These are phyloP conservation scores for Rosellinia necatrix DNA, from an alignment of 2,329 filamentous ascomycete species.

Conservation along the genomic window DNA sequence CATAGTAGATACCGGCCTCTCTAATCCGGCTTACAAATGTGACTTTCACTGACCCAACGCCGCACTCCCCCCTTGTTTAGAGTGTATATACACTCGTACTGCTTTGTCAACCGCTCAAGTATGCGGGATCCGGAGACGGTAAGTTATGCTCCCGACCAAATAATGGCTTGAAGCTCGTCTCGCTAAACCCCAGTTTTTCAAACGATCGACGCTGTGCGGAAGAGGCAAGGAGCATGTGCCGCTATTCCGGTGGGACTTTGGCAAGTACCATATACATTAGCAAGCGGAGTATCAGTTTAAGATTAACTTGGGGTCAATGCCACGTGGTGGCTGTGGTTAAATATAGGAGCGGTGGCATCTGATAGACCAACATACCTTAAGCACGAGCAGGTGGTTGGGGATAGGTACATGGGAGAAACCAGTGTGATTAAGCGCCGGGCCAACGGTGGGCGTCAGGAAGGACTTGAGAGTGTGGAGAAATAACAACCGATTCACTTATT, in stretches of 20 bases:
- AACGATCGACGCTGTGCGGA: background rate
- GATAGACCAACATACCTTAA: background rate
- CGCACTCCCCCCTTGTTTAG: no score
- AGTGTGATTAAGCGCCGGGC: constrained; percentile 1
- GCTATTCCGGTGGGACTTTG: constrained; percentile 1
- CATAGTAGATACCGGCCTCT: no score
- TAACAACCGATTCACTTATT: constrained; percentile 5
- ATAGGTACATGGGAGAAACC: background rate
- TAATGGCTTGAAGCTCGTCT: background rate
- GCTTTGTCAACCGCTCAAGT: background rate
- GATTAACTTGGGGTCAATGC: background rate
- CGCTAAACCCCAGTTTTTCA: background rate
- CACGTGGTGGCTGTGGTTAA: constrained; percentile 14
- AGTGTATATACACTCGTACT: background rate
- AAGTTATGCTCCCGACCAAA: background rate
- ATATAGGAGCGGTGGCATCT: background rate
- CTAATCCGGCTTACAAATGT: no score
- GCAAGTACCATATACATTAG: background rate
- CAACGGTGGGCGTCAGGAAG: background rate
- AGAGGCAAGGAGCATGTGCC: background rate
- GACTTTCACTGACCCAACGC: no score
- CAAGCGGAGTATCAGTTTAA: no score
- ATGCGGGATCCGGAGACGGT: background rate
- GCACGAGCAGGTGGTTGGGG: background rate
- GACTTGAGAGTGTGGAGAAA: background rate